A percentile compares a stretch with the other conserved stretches of the same genome.
Conservation (phyloP, 2,329 filamentous ascomycete species). For the Gaeumannomyces tritici region DNA sequence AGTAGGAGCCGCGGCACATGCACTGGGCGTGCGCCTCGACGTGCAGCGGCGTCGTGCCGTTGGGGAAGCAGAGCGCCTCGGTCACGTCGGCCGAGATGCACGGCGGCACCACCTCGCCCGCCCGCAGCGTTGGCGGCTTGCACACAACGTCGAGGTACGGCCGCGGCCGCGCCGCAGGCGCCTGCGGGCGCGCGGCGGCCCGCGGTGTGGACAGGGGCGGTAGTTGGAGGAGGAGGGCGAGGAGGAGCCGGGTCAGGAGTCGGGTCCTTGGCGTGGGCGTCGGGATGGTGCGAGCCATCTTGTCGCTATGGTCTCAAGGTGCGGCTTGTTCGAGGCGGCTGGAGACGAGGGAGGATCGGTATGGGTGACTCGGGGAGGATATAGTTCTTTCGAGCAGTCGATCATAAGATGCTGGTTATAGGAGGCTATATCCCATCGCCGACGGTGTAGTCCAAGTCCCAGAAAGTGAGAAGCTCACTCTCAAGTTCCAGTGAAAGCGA, state of each 20-base stretch:
- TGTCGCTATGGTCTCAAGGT: not conserved
- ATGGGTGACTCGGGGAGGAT: not conserved
- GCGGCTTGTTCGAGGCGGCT: not conserved
- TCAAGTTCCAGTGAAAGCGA: not conserved
- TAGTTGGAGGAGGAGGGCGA: not conserved
- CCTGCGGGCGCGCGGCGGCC: not conserved
- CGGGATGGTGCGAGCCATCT: not conserved
- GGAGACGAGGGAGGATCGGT: not conserved
- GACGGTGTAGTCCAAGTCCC: too few relatives aligned
- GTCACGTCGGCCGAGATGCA: constrained; percentile 23
- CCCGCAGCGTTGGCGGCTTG: constrained; percentile 11
- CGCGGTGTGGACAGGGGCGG: not conserved
- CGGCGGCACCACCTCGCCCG: constrained; percentile 16
- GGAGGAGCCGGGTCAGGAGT: not conserved
- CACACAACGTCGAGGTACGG: constrained; percentile 15
- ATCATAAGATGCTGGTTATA: too few relatives aligned
- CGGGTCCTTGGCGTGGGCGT: not conserved
- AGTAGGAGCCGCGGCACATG: constrained; percentile 32
- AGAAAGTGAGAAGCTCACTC: not conserved
- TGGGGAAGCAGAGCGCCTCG: constrained; percentile 21
- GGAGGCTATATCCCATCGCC: too few relatives aligned
- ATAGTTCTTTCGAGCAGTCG: too few relatives aligned
- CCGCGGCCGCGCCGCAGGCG: not conserved
- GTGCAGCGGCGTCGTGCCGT: constrained; percentile 18
- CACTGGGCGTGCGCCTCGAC: constrained; percentile 19